Conservation (phyloP, 2,329 filamentous ascomycete genomes). For the Aspergillus sp. region DNA sequence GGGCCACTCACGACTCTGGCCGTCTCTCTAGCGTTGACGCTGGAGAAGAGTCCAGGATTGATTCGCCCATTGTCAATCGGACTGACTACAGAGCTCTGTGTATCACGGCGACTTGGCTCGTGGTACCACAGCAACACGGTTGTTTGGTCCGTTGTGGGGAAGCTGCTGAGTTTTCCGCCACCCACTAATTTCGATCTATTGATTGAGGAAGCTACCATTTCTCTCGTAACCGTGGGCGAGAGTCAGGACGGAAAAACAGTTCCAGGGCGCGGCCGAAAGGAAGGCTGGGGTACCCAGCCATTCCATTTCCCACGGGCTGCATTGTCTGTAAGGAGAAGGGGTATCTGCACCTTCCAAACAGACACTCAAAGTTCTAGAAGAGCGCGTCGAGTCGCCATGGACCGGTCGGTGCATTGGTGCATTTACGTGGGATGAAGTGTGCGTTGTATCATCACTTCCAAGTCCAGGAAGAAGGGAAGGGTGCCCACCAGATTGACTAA, state of each 20-base stretch:
- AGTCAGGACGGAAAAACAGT: neutral
- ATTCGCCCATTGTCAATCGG: neutral
- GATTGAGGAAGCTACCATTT: neutral
- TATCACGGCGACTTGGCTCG: neutral
- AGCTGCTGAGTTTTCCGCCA: slow-evolving; percentile 11
- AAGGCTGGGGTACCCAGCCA: slow-evolving; percentile 3
- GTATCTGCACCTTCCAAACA: neutral
- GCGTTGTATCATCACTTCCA: too few species aligned
- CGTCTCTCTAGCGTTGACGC: neutral
- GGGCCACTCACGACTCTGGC: neutral
- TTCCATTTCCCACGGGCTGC: neutral
- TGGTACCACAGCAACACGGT: neutral
- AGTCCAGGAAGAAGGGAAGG: neutral
- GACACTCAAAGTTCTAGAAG: neutral
- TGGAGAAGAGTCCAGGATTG: neutral
- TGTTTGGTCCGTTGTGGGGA: slow-evolving; percentile 5
- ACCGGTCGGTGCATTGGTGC: too few species aligned
- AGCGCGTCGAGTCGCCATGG: too few species aligned
- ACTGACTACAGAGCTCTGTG: neutral
- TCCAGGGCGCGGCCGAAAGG: neutral
- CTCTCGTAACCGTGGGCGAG: neutral
- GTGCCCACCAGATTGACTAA: neutral
- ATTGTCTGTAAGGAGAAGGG: neutral
- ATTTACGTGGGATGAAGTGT: neutral
- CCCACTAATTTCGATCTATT: slow-evolving; percentile 7